Evolutionary conservation across 106 monocot genomes (phyloP).

Genomic region (Allium fistulosum): DNA sequence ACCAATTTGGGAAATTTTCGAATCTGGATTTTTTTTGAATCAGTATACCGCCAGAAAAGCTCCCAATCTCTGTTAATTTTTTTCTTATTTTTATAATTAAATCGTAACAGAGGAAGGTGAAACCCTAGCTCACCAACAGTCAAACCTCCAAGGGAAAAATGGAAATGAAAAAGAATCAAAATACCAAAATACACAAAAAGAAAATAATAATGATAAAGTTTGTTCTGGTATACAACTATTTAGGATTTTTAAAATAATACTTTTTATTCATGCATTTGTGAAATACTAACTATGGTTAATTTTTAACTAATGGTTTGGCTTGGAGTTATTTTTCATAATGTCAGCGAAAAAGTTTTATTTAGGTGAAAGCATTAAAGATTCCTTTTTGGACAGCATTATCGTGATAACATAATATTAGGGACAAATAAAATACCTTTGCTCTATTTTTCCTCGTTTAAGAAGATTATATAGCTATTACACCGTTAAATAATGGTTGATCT

Average conservation of each 20-base stretch:
- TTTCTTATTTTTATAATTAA: constrained; percentile 4
- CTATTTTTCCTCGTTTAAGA: too few species aligned
- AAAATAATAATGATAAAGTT: constrained; percentile 17
- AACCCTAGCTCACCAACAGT: not conserved
- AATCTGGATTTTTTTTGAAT: constrained; percentile 18
- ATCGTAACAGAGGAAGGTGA: not conserved
- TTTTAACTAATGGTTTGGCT: constrained; percentile 4
- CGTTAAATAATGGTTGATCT: too few species aligned
- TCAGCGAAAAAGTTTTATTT: not conserved
- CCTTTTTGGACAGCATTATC: constrained; percentile 3
- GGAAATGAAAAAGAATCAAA: constrained; percentile 11
- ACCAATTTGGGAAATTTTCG: constrained; percentile 20
- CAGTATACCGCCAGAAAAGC: constrained; percentile 5
- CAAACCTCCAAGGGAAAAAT: constrained; percentile 3
- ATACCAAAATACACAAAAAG: constrained; percentile 34
- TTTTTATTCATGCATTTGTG: not conserved
- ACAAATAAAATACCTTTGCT: not conserved
- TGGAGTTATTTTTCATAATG: not conserved
- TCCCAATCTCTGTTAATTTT: constrained; percentile 18
- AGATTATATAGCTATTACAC: too few species aligned
- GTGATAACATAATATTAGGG: not conserved
- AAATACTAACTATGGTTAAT: constrained; percentile 35
- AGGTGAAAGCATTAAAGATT: not conserved
- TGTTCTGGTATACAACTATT: not conserved
- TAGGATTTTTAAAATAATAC: constrained; percentile 8